A percentile compares a stretch with the other conserved stretches of the same genome.
Evolutionary conservation across 495 filamentous ascomycete species (phyloP).

Genomic region (Thermochaetoides thermophila): DNA sequence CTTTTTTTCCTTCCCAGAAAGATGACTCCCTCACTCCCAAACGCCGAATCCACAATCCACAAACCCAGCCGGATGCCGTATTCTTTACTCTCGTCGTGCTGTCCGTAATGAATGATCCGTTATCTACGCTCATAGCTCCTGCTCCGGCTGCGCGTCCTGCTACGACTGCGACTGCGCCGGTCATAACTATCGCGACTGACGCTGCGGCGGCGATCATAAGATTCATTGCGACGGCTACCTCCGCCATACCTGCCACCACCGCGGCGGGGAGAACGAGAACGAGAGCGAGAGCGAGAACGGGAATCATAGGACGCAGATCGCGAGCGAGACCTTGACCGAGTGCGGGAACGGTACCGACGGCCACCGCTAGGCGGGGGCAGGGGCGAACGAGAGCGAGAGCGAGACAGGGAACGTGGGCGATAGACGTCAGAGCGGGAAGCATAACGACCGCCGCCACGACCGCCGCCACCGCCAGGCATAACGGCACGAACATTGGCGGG

Average conservation of each 20-base stretch:
- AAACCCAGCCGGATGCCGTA: no score
- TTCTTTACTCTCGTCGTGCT: no score
- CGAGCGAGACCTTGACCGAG: slow-evolving; percentile 38
- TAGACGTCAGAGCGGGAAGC: slow-evolving; percentile 37
- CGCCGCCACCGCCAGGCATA: slow-evolving; percentile 16
- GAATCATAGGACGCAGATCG: slow-evolving; percentile 41
- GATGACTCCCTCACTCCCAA: no score
- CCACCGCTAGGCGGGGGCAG: slow-evolving; percentile 20
- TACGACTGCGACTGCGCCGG: slow-evolving; percentile 15
- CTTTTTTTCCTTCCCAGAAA: no score
- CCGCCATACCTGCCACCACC: slow-evolving; percentile 26
- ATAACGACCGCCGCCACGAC: slow-evolving; percentile 19
- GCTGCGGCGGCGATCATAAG: no score
- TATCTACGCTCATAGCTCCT: slow-evolving; percentile 16
- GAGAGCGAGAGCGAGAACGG: slow-evolving; percentile 35
- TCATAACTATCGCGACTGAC: slow-evolving; percentile 40
- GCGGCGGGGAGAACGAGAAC: slow-evolving; percentile 21
- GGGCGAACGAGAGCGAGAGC: slow-evolving; percentile 29
- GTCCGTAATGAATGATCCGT: no score
- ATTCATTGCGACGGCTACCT: slow-evolving; percentile 38
- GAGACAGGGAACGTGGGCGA: slow-evolving; percentile 33
- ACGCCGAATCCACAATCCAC: no score
- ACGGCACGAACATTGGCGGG: slow-evolving; percentile 23
- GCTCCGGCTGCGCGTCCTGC: slow-evolving; percentile 16
- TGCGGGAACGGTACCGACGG: slow-evolving; percentile 30